A percentile compares a stretch with the other conserved stretches of the same genome.
These are phyloP conservation scores for Eutrema heterophyllum DNA, from an alignment of 345 rosid genomes.

Conservation along the genomic window DNA sequence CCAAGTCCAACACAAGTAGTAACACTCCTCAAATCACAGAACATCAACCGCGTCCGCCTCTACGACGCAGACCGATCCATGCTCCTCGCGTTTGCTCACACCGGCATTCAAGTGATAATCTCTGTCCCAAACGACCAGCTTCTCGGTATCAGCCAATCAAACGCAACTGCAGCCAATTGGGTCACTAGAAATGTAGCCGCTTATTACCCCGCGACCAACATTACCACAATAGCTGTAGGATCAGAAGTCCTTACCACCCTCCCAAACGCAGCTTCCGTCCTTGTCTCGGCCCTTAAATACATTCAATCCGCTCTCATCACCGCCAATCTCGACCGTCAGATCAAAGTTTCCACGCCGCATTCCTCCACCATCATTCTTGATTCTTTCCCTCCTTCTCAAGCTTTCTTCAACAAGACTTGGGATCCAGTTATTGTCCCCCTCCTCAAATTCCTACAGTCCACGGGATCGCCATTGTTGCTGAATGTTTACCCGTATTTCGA, in stretches of 20 bases:
- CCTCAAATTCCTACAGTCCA: conserved; percentile 76
- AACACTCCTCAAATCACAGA: conserved; percentile 83
- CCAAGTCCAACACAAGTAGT: conserved; percentile 87
- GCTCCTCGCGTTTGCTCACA: conserved; percentile 84
- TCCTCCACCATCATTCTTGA: conserved; percentile 87
- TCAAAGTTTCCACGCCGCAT: conserved; percentile 89
- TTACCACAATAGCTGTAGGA: conserved; percentile 84
- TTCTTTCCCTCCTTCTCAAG: conserved; percentile 98
- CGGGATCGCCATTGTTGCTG: conserved; percentile 77
- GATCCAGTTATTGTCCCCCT: conserved; percentile 89
- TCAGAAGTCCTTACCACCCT: conserved; percentile 73
- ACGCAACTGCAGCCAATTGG: conserved; percentile 98
- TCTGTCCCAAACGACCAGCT: conserved; percentile 94
- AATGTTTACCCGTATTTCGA: conserved; percentile 90
- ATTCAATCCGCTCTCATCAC: conserved; percentile 89
- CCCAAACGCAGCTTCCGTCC: conserved; percentile 74
- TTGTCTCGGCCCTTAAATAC: conserved; percentile 78
- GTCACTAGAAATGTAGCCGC: conserved; percentile 76
- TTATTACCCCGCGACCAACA: conserved; percentile 89
- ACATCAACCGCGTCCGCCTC: conserved; percentile 70
- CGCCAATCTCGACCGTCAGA: conserved; percentile 75
- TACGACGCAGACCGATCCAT: conserved; percentile 79
- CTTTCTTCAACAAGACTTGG: conserved; percentile 93
- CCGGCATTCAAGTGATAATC: conserved; percentile 78
- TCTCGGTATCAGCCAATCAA: conserved; percentile 95